Conservation (phyloP, 805 yeast species). For the Hanseniaspora hatyaiensis region DNA sequence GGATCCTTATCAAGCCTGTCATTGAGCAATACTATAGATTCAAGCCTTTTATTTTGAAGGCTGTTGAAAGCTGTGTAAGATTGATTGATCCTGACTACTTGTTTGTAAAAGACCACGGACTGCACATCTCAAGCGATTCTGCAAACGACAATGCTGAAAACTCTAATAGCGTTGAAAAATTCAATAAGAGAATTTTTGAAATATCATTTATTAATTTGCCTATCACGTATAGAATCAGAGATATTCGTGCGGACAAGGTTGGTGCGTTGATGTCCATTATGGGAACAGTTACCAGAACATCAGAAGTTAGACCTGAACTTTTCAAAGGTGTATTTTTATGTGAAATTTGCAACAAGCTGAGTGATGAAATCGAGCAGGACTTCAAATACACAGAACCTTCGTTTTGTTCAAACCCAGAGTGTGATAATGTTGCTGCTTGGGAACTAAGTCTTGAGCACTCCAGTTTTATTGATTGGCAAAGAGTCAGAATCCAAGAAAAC, state of each 20-base stretch:
- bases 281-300: slow-evolving; percentile 90
- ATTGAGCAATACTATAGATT: slow-evolving; percentile 87
- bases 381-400: slow-evolving; percentile 93
- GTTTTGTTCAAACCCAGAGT: slow-evolving; percentile 74
- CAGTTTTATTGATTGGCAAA: slow-evolving; percentile 85
- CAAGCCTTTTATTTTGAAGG: slow-evolving; percentile 68
- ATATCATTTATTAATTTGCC: slow-evolving; percentile 83
- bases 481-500: slow-evolving; percentile 88
- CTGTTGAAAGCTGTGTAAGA: slow-evolving; percentile 60
- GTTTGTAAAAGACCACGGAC: slow-evolving; percentile 23
- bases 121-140: slow-evolving; percentile 21
- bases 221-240: slow-evolving; percentile 71
- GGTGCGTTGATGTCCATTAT: slow-evolving; percentile 77
- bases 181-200: slow-evolving; percentile 56
- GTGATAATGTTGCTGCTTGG: slow-evolving; percentile 81
- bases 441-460: slow-evolving; percentile 72
- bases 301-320: slow-evolving; percentile 87
- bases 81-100: slow-evolving; percentile 49
- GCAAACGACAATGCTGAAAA: slow-evolving; percentile 20
- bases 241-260: slow-evolving; percentile 75
- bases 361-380: slow-evolving; percentile 83
- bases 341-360: slow-evolving; percentile 54
- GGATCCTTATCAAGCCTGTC: slow-evolving; percentile 80
- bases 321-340: slow-evolving; percentile 79
- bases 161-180: slow-evolving; percentile 30